Evolutionary conservation across 805 yeast genomes (phyloP).

Genomic region (Kurtzmaniella cleridarum): DNA sequence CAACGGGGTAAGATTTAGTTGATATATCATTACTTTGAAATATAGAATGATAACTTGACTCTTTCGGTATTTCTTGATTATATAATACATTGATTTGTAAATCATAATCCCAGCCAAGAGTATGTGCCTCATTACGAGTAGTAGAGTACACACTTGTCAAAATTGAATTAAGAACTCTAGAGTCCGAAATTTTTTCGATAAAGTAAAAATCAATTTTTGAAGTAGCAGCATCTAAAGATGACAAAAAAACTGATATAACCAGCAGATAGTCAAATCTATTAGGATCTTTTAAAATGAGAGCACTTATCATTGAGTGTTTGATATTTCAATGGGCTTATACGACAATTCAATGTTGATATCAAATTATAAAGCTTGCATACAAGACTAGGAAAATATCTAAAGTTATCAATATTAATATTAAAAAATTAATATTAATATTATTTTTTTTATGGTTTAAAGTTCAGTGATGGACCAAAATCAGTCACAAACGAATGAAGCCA

Average conservation of each 20-base stretch:
- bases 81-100: conserved; percentile 27
- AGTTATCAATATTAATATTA: no score
- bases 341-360: no score
- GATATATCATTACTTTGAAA: neutral
- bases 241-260: conserved; percentile 2
- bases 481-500: conserved; percentile 17
- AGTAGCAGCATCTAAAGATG: neutral
- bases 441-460: no score
- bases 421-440: no score
- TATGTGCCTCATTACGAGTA: conserved; percentile 15
- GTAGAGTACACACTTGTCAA: conserved; percentile 26
- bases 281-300: conserved; percentile 11
- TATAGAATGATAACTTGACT: neutral
- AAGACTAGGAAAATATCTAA: no score
- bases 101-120: conserved; percentile 16
- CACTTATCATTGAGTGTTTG: no score
- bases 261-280: conserved; percentile 7
- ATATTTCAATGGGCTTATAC: no score
- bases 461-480: no score
- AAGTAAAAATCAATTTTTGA: conserved; percentile 21
- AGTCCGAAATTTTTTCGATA: conserved; percentile 11
- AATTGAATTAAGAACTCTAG: conserved; percentile 19
- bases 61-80: conserved; percentile 9
- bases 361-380: no score
- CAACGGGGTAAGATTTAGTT: neutral